Conservation (phyloP, 2,329 filamentous ascomycete species). For the Endoconidiophora polonica region DNA sequence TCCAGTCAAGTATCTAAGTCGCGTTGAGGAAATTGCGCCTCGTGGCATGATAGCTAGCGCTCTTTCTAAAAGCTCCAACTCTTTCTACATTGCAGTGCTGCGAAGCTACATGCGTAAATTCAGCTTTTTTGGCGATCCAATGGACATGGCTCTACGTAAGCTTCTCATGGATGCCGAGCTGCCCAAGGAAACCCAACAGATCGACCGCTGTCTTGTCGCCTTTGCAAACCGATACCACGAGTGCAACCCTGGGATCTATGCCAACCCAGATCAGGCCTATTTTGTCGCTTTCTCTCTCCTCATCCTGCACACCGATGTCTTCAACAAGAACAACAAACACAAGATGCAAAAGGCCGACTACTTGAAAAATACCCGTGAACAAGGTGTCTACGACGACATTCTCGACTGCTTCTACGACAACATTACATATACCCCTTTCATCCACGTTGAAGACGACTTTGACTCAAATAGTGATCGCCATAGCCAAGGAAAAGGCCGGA, state of each 20-base stretch:
- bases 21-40: constrained; percentile 64
- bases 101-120: constrained; percentile 93
- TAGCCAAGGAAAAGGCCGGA: constrained; percentile 55
- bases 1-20: constrained; percentile 71
- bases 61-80: constrained; percentile 70
- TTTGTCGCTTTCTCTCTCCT: constrained; percentile 94
- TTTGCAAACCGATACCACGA: constrained; percentile 96
- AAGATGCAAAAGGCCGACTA: constrained; percentile 98
- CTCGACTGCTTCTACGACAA: constrained; percentile 97
- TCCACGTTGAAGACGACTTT: constrained; percentile 86
- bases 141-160: constrained; percentile 95
- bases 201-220: constrained; percentile 81
- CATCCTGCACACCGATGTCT: constrained; percentile 94
- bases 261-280: constrained; percentile 84
- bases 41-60: constrained; percentile 71
- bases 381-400: constrained; percentile 86
- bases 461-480: constrained; percentile 63
- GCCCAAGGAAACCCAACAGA: constrained; percentile 94
- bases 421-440: constrained; percentile 94
- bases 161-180: constrained; percentile 91
- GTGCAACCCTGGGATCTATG: constrained; percentile 93
- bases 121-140: constrained; percentile 87
- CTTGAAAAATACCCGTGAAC: constrained; percentile 80
- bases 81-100: constrained; percentile 67
- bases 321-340: constrained; percentile 99